Evolutionary conservation across 108 stramenopile genomes (phyloP).

Genomic region (Cyclotella kingstonii): DNA sequence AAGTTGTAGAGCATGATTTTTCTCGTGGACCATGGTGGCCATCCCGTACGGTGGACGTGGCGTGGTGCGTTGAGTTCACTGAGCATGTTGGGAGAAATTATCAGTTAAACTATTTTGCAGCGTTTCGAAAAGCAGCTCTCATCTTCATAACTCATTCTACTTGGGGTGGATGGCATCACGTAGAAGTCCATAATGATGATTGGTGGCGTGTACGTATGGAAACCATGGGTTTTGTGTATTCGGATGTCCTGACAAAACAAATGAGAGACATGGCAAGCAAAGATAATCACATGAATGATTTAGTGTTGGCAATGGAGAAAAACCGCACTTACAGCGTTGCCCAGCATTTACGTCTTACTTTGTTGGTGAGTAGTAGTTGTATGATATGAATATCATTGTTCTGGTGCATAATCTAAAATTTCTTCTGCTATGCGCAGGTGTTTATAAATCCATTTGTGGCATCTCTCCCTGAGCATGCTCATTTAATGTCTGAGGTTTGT

Average conservation of each 20-base stretch:
- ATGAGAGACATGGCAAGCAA: conserved; percentile 29
- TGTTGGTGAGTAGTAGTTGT: background rate
- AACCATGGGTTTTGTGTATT: conserved; percentile 61
- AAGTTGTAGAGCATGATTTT: too few relatives aligned
- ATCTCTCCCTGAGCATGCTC: conserved; percentile 55
- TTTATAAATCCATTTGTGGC: conserved; percentile 60
- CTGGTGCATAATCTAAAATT: background rate
- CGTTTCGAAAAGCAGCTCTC: conserved; percentile 77
- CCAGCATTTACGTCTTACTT: conserved; percentile 16
- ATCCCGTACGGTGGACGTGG: too few relatives aligned
- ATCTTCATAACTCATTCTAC: conserved; percentile 65
- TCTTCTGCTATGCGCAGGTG: conserved; percentile 14
- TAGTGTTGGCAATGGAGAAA: conserved; percentile 15
- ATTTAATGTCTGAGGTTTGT: conserved; percentile 52
- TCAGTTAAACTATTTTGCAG: conserved; percentile 72
- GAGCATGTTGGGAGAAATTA: too few relatives aligned
- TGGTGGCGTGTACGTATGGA: conserved; percentile 76
- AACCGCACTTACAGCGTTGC: conserved; percentile 27
- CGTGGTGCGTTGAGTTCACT: too few relatives aligned
- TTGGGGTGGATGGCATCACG: conserved; percentile 84
- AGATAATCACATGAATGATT: conserved; percentile 27
- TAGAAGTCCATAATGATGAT: conserved; percentile 45
- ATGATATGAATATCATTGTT: background rate
- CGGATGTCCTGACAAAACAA: conserved; percentile 34
- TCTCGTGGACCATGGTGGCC: too few relatives aligned